phyloP scores from a whole-genome alignment of 129 eudicot genomes.

The Centrapalus pauciflorus region DNA sequence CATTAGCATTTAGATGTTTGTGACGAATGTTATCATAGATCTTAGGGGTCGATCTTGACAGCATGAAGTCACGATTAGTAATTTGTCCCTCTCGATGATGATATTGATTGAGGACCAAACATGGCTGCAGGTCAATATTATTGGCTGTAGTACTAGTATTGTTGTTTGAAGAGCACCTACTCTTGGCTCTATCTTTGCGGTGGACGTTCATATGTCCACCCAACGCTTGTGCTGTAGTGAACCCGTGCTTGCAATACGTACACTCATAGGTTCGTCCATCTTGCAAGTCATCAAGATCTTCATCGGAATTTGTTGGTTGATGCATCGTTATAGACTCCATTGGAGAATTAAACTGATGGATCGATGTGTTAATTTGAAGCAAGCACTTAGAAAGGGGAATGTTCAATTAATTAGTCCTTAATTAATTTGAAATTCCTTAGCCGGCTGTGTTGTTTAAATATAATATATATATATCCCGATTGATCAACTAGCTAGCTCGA shows the following conservation, averaged over 20 bases:
- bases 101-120: conserved; percentile 12
- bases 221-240: conserved; percentile 76
- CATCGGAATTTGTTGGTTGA: conserved; percentile 19
- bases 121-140: too few species aligned
- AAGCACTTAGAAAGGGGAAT: background rate
- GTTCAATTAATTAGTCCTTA: background rate
- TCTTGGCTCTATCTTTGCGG: conserved; percentile 59
- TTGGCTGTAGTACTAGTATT: conserved; percentile 14
- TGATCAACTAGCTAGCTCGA: too few species aligned
- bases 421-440: conserved; percentile 19
- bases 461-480: conserved; percentile 17
- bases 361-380: too few species aligned
- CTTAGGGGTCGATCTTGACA: conserved; percentile 18
- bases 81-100: conserved; percentile 13
- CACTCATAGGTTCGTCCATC: conserved; percentile 65
- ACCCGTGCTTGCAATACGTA: conserved; percentile 77
- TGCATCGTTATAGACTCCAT: conserved; percentile 27
- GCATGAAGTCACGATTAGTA: conserved; percentile 30
- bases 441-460: conserved; percentile 29
- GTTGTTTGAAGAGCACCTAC: conserved; percentile 16
- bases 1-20: conserved; percentile 9
- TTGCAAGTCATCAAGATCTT: conserved; percentile 38
- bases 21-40: background rate
- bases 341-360: too few species aligned
- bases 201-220: conserved; percentile 92